phyloP scores from a whole-genome alignment of 495 filamentous ascomycete species.

The Platismatia glauca region DNA sequence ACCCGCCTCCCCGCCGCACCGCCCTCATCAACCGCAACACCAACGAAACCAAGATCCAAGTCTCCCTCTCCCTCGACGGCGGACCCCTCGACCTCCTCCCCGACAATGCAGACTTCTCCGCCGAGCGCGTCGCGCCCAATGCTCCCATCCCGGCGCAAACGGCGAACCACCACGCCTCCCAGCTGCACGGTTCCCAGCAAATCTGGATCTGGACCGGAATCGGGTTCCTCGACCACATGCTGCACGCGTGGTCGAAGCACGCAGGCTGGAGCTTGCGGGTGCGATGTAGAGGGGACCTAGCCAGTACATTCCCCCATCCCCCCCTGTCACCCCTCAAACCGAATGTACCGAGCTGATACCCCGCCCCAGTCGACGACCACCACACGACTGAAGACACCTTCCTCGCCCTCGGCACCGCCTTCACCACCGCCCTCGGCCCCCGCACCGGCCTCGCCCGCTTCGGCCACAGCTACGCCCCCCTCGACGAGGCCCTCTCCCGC shows the following conservation, averaged over 20 bases:
- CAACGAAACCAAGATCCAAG: slow-evolving; percentile 92
- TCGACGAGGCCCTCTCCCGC: slow-evolving; percentile 90
- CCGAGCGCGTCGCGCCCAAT: slow-evolving; percentile 47
- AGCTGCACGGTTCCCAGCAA: slow-evolving; percentile 67
- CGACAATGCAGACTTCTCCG: slow-evolving; percentile 40
- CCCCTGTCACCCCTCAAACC: neutral
- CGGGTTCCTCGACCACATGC: slow-evolving; percentile 98
- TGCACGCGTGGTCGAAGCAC: slow-evolving; percentile 93
- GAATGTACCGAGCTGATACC: neutral
- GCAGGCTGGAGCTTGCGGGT: slow-evolving; percentile 83
- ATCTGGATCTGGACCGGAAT: slow-evolving; percentile 89
- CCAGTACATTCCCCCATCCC: slow-evolving; percentile 50
- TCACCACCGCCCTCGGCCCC: slow-evolving; percentile 64
- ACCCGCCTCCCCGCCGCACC: slow-evolving; percentile 43
- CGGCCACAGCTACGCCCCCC: slow-evolving; percentile 79
- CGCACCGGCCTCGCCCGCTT: slow-evolving; percentile 79
- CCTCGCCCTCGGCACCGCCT: slow-evolving; percentile 79
- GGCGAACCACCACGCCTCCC: slow-evolving; percentile 62
- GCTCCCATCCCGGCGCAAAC: slow-evolving; percentile 79
- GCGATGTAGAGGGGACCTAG: slow-evolving; percentile 75
- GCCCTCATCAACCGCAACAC: slow-evolving; percentile 74
- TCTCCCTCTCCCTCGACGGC: slow-evolving; percentile 88
- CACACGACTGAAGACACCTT: slow-evolving; percentile 95
- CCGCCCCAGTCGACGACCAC: slow-evolving; percentile 80
- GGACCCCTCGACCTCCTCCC: slow-evolving; percentile 57